Percentiles rank a stretch among this genome's conserved stretches.
These are phyloP conservation scores for Colletotrichum cuscutae DNA, from an alignment of 2,329 filamentous ascomycete genomes.

Conservation along the genomic window DNA sequence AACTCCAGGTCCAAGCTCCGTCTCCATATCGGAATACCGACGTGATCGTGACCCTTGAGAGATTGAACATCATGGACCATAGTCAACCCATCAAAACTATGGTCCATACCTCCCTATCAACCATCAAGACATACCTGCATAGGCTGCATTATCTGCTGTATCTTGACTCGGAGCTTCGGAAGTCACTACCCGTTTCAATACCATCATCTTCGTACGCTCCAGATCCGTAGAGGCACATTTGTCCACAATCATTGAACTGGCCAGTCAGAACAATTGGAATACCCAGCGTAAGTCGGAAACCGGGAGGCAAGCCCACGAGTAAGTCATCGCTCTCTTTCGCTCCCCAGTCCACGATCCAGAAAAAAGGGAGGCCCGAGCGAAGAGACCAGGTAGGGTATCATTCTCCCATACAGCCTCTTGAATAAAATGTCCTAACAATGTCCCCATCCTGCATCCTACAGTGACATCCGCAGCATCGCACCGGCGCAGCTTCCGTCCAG, in stretches of 20 bases:
- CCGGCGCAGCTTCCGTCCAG: neutral
- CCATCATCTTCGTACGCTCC: neutral
- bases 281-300: neutral
- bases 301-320: neutral
- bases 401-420: neutral
- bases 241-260: neutral
- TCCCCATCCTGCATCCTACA: neutral
- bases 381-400: neutral
- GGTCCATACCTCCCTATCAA: neutral
- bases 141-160: neutral
- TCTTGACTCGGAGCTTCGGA: neutral
- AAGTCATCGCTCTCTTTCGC: neutral
- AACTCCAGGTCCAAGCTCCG: neutral
- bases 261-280: neutral
- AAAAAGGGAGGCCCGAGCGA: neutral
- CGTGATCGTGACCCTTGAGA: too few relatives aligned
- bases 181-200: neutral
- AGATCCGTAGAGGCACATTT: neutral
- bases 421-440: neutral
- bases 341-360: neutral
- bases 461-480: neutral
- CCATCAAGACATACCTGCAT: neutral
- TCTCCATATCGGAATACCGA: too few relatives aligned
- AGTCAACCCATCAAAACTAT: neutral
- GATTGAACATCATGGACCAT: neutral